Evolutionary conservation across 164 flowering plant genomes (phyloP), one percentile per base, ranked within the genome.

Genomic region (Echeveria elegans): DNA sequence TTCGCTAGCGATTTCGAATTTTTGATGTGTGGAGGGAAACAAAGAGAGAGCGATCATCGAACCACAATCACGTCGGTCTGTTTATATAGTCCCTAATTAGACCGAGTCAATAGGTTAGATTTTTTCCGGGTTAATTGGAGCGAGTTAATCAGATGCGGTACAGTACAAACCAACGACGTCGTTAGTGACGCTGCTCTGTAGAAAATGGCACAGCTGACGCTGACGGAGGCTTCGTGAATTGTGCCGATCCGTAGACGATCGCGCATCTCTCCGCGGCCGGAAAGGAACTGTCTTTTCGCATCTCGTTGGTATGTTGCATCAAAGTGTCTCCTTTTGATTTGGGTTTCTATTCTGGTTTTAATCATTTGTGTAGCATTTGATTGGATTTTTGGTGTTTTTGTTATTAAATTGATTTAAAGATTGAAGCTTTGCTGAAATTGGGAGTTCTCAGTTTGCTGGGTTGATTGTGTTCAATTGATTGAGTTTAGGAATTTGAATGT

Each of bases 31-130:
- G 41, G 61, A 53, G 28, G 41, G 65, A 41, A 48, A 60, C 15
- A 12, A 40, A 40, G 43, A 67, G 62, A 24, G 66, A 56, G 73
- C 61, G 40, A 45, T 45, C 37, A 34, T 34, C 37, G 3, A 34
- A 34, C 37, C 37, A 34, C 37, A 34, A 34, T 7, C 37, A 34
- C 37, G 37, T 40, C 45, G 15, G 45, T 11, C 11, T 40, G 45
- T 2, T 40, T 40, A 36, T 40, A 43, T 43, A 34, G 37, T 34
- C 37, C 47, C 15, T 1, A 43, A 43, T 43, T 43, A 18, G 47
- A 43, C 47, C 47, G 47, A 43, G 16, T 16, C 47, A 15, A 40
- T 40, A 34, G 7, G n/a, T n/a, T n/a, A n/a, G n/a, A n/a, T n/a
- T n/a, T n/a, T n/a, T n/a, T n/a, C n/a, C n/a, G n/a, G n/a, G n/a